Base-by-base conservation (phyloP, 2,329 filamentous ascomycete genomes). In the Calonectria crousiana region DNA sequence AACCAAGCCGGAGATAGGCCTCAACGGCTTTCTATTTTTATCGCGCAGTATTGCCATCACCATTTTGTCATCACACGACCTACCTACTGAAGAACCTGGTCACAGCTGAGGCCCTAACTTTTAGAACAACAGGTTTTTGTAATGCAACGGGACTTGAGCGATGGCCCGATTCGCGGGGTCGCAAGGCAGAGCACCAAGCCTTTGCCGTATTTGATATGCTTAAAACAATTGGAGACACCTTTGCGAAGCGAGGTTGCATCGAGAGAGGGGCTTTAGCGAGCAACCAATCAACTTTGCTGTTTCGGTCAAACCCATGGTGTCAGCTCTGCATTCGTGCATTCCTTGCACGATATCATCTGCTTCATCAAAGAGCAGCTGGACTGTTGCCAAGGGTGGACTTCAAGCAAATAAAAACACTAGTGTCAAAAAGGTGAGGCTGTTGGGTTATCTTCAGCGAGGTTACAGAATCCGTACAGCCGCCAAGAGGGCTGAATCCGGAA, bases 171-270 rank as follows among this genome's bases (percentile, higher is more conserved):
- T 41, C 26, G 34, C 23, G n/a, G 9, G 23, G 23, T 13, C 32
- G 23, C 56, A 28, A 41, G 16, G 13, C 56, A 28, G 36, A 38
- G 14, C 28, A 26, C 34, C 36, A 30, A 62, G 5, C 28, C 18
- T 62, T 41, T 11, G 14, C 4, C 16, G 23, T 1, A 38, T 36
- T 60, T 2, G 32, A 38, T 62, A 62, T 62, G 56, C 56, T 62
- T 62, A 62, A 56, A 34, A 62, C 34, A 26, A 41, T 62, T 62
- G 56, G 34, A 23, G 56, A 62, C 34, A 62, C 56, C 56, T 41
- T 18, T 16, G 56, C 56, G 36, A 62, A 44, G 56, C 56, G 56
- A 41, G 26, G 56, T 60, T 60, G 32, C 56, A 60, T 60, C 20
- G 34, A 26, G 56, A 9, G 56, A 60, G 56, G 56, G 13, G 56